A percentile compares a stretch with the other conserved stretches of the same genome.
Conservation (phyloP, 768 basidiomycete genomes). For the Phaffia australis region DNA sequence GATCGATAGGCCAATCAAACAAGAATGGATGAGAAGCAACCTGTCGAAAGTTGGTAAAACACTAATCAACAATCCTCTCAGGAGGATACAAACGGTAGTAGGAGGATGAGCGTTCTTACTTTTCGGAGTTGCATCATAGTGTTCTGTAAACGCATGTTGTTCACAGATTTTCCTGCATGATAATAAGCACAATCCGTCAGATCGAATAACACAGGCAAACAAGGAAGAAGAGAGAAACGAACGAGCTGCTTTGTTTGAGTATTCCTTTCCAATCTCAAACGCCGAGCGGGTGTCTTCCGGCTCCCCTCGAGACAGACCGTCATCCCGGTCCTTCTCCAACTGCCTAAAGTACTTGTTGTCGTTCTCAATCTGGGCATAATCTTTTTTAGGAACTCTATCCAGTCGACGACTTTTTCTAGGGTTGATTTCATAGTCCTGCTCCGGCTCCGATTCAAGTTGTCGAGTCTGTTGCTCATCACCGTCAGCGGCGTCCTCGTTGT, state of each 20-base stretch:
- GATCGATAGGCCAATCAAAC: constrained; percentile 71
- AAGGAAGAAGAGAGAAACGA: constrained; percentile 31
- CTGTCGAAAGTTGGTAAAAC: neutral
- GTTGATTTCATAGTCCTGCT: constrained; percentile 11
- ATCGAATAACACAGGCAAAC: constrained; percentile 1
- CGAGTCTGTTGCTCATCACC: constrained; percentile 22
- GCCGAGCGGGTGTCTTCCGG: constrained; percentile 28
- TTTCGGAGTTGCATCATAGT: constrained; percentile 95
- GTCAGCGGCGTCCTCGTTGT: constrained; percentile 27
- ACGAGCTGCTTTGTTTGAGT: constrained; percentile 55
- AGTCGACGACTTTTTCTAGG: constrained; percentile 17
- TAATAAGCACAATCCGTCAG: neutral
- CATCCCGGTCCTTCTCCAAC: constrained; percentile 30
- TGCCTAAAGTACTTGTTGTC: constrained; percentile 36
- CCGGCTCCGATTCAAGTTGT: constrained; percentile 30
- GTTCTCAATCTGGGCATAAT: constrained; percentile 36
- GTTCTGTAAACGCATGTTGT: constrained; percentile 89
- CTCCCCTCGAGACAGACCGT: neutral
- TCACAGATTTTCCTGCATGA: constrained; percentile 61
- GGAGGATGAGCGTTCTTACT: constrained; percentile 43
- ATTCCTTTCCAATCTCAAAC: constrained; percentile 49
- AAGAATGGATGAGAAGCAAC: constrained; percentile 68
- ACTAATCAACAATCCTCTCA: neutral
- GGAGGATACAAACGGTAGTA: neutral
- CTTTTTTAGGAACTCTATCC: constrained; percentile 29